A percentile compares a stretch with the other conserved stretches of the same genome.
Evolutionary conservation across 2,329 filamentous ascomycete species (phyloP).

Genomic region (Fusarium ambrosium): DNA sequence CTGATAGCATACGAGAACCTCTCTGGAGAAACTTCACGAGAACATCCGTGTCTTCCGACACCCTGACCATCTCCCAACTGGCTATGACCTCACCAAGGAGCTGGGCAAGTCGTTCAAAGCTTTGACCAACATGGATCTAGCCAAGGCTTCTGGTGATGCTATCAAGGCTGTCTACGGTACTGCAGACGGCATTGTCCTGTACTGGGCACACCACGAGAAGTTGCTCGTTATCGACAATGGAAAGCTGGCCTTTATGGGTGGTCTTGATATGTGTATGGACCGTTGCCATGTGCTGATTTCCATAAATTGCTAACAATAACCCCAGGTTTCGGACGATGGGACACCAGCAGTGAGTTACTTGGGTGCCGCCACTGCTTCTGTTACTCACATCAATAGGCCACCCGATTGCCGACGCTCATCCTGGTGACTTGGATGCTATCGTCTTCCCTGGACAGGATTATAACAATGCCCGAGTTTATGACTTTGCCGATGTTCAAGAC

Average conservation of each 20-base stretch:
- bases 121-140: slow-evolving; percentile 66
- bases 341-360: slow-evolving; percentile 75
- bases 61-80: slow-evolving; percentile 86
- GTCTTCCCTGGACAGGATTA: slow-evolving; percentile 93
- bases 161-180: slow-evolving; percentile 86
- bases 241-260: slow-evolving; percentile 89
- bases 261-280: slow-evolving; percentile 79
- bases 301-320: slow-evolving; percentile 39
- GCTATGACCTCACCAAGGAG: slow-evolving; percentile 75
- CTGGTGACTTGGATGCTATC: slow-evolving; percentile 79
- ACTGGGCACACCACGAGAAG: slow-evolving; percentile 96
- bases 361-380: not conserved
- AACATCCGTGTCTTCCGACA: slow-evolving; percentile 93
- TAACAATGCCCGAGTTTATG: slow-evolving; percentile 88
- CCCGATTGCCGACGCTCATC: slow-evolving; percentile 86
- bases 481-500: slow-evolving; percentile 81
- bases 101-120: slow-evolving; percentile 73
- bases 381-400: slow-evolving; percentile 63
- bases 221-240: slow-evolving; percentile 82
- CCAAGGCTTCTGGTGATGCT: slow-evolving; percentile 78
- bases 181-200: slow-evolving; percentile 83
- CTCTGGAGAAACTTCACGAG: slow-evolving; percentile 80
- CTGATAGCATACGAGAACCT: slow-evolving; percentile 80
- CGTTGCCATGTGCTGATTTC: accelerated
- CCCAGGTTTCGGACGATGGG: slow-evolving; percentile 83